phyloP scores from a whole-genome alignment of 2,329 filamentous ascomycete genomes.

The Fulvia fulva region DNA sequence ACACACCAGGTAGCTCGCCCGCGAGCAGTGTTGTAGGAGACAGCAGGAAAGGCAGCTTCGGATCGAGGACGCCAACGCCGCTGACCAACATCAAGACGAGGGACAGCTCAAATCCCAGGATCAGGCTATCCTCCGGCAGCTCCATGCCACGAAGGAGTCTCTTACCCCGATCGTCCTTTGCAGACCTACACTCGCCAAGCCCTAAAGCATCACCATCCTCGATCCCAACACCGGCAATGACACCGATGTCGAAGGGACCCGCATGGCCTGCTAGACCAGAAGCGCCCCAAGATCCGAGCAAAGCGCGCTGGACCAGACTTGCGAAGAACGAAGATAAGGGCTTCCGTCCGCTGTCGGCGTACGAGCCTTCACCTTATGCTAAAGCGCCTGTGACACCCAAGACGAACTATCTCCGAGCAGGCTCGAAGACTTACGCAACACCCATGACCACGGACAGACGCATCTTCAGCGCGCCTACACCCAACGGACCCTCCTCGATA shows the following conservation, averaged over 20 bases:
- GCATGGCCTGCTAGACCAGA: slow-evolving; percentile 19
- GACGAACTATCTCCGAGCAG: slow-evolving; percentile 25
- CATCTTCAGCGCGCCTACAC: slow-evolving; percentile 12
- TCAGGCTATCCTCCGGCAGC: slow-evolving; percentile 12
- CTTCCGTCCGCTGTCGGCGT: slow-evolving; percentile 32
- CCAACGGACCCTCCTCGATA: slow-evolving; percentile 14
- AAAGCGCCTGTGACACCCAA: slow-evolving; percentile 31
- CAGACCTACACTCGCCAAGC: slow-evolving; percentile 13
- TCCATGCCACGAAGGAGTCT: slow-evolving; percentile 19
- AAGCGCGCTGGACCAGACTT: slow-evolving; percentile 23
- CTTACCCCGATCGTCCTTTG: slow-evolving; percentile 16
- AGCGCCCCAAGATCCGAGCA: slow-evolving; percentile 18
- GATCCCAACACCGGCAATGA: slow-evolving; percentile 19
- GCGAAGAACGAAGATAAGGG: slow-evolving; percentile 24
- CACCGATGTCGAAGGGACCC: neutral
- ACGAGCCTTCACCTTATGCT: slow-evolving; percentile 34
- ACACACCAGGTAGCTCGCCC: slow-evolving; percentile 58
- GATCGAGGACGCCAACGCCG: slow-evolving; percentile 41
- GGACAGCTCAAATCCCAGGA: slow-evolving; percentile 14
- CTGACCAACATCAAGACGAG: slow-evolving; percentile 25
- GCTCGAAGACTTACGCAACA: slow-evolving; percentile 10
- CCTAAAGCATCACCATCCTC: slow-evolving; percentile 21
- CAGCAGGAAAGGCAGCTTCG: slow-evolving; percentile 50
- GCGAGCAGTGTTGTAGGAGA: slow-evolving; percentile 60
- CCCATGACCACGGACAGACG: slow-evolving; percentile 5